A percentile compares a stretch with the other conserved stretches of the same genome.
Conservation (phyloP, 352 stramenopile species). For the Thalassiosira mediterranea region DNA sequence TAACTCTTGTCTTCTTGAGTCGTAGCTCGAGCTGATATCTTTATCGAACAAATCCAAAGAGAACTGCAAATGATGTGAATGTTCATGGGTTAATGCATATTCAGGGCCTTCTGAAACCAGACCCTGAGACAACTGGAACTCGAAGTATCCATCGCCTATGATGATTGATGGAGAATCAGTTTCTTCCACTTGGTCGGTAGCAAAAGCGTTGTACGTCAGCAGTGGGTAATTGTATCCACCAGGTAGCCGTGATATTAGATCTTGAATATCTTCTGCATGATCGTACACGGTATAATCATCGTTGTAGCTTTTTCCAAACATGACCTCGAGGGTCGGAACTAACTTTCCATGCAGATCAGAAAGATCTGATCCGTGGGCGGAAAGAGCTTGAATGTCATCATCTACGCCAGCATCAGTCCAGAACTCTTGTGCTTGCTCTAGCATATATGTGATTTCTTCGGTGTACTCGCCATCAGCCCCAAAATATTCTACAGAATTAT, state of each 20-base stretch:
- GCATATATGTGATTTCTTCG: conserved; percentile 30
- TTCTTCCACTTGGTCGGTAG: conserved; percentile 24
- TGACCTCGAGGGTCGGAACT: conserved; percentile 27
- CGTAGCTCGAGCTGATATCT: conserved; percentile 11
- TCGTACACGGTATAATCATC: conserved; percentile 28
- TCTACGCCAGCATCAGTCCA: conserved; percentile 19
- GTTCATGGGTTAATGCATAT: conserved; percentile 38
- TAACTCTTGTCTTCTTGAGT: conserved; percentile 15
- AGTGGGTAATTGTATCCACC: conserved; percentile 39
- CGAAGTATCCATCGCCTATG: conserved; percentile 45
- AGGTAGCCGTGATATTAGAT: conserved; percentile 31
- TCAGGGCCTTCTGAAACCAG: conserved; percentile 43
- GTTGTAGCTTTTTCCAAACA: conserved; percentile 29
- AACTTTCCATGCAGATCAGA: conserved; percentile 25
- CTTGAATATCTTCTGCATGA: conserved; percentile 42
- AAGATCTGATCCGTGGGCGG: conserved; percentile 38
- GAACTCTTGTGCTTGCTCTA: conserved; percentile 25
- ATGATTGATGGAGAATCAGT: conserved; percentile 32
- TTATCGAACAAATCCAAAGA: conserved; percentile 2
- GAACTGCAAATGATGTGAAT: conserved; percentile 40
- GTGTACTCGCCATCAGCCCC: conserved; percentile 36
- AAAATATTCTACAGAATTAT: conserved; percentile 39
- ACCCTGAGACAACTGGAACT: conserved; percentile 8
- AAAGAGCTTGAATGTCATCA: conserved; percentile 26
- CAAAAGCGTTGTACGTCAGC: conserved; percentile 47